Conservation (phyloP, 164 flowering plant species). For the Annona cherimola region DNA sequence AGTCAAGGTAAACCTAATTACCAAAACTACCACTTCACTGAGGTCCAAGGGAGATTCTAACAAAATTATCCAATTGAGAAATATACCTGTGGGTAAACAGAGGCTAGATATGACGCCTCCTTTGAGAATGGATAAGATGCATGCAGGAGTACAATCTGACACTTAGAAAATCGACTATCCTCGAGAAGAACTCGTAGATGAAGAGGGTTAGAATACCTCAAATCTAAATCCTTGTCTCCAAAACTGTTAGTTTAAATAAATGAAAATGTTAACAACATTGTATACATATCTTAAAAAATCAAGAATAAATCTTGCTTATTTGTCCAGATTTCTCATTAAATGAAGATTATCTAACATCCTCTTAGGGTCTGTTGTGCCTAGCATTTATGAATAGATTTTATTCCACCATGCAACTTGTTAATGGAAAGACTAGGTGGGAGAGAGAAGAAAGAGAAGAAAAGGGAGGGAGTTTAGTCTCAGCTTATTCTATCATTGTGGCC, state of each 20-base stretch:
- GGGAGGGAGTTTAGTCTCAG: no score
- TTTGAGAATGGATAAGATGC: conserved; percentile 92
- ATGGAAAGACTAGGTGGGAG: neutral
- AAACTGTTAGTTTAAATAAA: conserved; percentile 37
- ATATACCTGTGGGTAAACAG: conserved; percentile 76
- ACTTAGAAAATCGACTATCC: conserved; percentile 65
- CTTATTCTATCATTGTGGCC: no score
- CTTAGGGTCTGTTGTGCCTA: no score
- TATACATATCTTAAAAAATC: neutral
- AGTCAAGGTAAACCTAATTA: conserved; percentile 79
- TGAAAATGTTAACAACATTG: neutral
- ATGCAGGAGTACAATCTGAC: conserved; percentile 75
- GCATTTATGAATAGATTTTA: neutral
- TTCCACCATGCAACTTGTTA: neutral
- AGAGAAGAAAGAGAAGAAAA: neutral
- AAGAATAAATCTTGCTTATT: no score
- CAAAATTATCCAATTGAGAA: neutral
- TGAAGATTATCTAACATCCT: no score
- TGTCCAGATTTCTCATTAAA: no score
- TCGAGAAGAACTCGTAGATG: conserved; percentile 77
- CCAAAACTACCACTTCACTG: neutral
- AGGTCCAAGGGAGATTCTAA: neutral
- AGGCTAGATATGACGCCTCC: conserved; percentile 94
- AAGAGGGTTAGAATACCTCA: conserved; percentile 85
- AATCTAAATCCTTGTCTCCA: conserved; percentile 89